A percentile compares a stretch with the other conserved stretches of the same genome.
Conservation (phyloP, 2,329 filamentous ascomycete species). For the Pezicula rhizophila region DNA sequence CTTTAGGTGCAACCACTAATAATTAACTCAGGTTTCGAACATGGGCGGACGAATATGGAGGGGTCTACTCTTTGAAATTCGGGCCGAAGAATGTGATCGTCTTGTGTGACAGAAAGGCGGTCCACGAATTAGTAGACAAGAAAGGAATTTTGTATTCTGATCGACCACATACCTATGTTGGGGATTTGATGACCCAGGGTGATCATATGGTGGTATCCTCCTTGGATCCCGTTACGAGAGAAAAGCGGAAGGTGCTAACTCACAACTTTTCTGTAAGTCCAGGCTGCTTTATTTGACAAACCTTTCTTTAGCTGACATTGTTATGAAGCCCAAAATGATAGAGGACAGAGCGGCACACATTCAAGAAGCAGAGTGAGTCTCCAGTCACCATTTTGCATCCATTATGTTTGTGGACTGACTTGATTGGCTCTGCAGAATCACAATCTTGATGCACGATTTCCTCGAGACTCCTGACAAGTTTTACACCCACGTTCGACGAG, state of each 20-base stretch:
- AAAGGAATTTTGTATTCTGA: too few species aligned
- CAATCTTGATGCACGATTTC: not conserved
- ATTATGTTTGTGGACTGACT: not conserved
- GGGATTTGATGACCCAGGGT: too few species aligned
- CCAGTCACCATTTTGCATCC: not conserved
- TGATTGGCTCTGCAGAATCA: not conserved
- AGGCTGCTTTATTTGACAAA: not conserved
- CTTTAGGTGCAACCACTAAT: too few species aligned
- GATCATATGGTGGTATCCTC: too few species aligned
- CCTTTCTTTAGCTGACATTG: not conserved
- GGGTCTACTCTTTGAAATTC: too few species aligned
- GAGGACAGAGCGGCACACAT: not conserved
- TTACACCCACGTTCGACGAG: not conserved
- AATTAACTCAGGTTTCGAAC: too few species aligned
- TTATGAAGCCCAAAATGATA: not conserved
- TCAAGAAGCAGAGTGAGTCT: not conserved
- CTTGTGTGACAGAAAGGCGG: too few species aligned
- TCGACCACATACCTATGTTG: too few species aligned
- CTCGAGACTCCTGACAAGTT: not conserved
- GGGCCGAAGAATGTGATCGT: too few species aligned
- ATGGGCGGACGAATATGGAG: too few species aligned
- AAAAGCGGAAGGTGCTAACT: not conserved
- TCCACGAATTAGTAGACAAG: too few species aligned
- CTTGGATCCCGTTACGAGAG: not conserved
- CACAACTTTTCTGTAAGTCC: not conserved